Base-by-base conservation (phyloP, 257 asterid species). In the Schizonepeta tenuifolia region DNA sequence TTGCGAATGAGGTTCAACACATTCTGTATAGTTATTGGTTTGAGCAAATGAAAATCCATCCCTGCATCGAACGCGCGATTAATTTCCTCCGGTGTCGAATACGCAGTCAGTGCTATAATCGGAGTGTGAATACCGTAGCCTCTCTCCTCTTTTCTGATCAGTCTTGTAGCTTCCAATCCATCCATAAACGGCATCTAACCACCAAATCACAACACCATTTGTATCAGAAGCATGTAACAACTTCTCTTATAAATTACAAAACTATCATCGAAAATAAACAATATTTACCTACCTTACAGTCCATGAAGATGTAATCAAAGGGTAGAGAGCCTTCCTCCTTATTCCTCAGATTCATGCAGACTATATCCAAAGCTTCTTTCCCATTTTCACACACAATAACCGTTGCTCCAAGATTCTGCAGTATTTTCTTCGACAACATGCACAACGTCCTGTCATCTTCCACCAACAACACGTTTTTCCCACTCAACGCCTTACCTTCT, bases 31-130 rank as follows among this genome's bases (percentile, higher is more conserved):
- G 21, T 15, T 8, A 79, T 50, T 9, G 80, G 75, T 15, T 51
- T 75, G 69, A 26, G 28, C 62, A 79, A 15, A 65, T 75, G 72
- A 28, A 50, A 43, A 62, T 75, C 83, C 78, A 79, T 71, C 71
- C 80, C 83, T 20, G 75, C 80, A 1, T 53, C 79, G 44, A 24
- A 11, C 1, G 35, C 53, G 59, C 50, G 22, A 7, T 9, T 15
- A 40, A 41, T 46, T 41, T 57, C 78, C 38, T 75, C 83, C 20
- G 57, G 11, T 15, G 43, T 6, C 14, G 65, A 31, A 33, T 59
- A 56, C 24, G 65, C 65, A 2, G 65, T 58, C 1, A 58, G 22
- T 14, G 65, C 65, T 6, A 54, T 14, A 10, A 54, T 54, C 4
- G 35, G 60, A 22, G 35, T 58, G 43, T 14, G 65, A 7, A 58